Evolutionary conservation across 495 filamentous ascomycete species (phyloP).

Genomic region (Podospora comata): DNA sequence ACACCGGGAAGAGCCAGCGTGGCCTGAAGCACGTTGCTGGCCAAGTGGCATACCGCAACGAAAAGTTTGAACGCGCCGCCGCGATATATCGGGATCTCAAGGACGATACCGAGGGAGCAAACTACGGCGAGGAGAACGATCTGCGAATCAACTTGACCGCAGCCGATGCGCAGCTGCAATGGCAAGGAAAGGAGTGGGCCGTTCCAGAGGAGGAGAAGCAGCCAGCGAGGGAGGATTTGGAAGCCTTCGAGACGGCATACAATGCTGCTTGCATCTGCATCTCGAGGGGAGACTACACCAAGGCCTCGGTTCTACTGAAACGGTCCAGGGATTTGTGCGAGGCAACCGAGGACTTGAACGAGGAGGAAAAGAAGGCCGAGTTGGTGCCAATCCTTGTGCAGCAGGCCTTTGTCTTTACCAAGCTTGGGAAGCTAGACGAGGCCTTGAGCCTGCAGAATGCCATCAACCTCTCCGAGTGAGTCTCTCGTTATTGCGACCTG

Average conservation of each 20-base stretch:
- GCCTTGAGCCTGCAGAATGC: conserved; percentile 63
- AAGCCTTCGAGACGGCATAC: conserved; percentile 90
- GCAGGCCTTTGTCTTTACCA: conserved; percentile 74
- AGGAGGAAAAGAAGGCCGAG: conserved; percentile 81
- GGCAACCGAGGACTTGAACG: conserved; percentile 72
- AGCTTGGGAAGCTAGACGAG: conserved; percentile 69
- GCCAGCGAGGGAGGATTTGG: conserved; percentile 69
- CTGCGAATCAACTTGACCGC: conserved; percentile 81
- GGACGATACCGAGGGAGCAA: conserved; percentile 38
- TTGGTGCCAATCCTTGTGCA: conserved; percentile 82
- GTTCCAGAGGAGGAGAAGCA: conserved; percentile 45
- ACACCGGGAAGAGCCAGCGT: conserved; percentile 12
- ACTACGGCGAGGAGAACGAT: conserved; percentile 75
- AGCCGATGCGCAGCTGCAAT: conserved; percentile 80
- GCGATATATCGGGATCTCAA: conserved; percentile 64
- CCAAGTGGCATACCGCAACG: conserved; percentile 81
- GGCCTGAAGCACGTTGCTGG: conserved; percentile 80
- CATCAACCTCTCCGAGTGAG: conserved; percentile 48
- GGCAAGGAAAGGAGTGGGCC: conserved; percentile 56
- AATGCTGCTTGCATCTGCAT: conserved; percentile 88
- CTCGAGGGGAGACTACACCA: conserved; percentile 69
- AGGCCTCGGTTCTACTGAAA: conserved; percentile 76
- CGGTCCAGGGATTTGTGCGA: conserved; percentile 84
- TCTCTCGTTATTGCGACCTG: not conserved
- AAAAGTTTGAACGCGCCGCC: conserved; percentile 72